These are phyloP conservation scores for Cicer chorassanicum DNA, from an alignment of 306 rosid genomes.

Conservation along the genomic window DNA sequence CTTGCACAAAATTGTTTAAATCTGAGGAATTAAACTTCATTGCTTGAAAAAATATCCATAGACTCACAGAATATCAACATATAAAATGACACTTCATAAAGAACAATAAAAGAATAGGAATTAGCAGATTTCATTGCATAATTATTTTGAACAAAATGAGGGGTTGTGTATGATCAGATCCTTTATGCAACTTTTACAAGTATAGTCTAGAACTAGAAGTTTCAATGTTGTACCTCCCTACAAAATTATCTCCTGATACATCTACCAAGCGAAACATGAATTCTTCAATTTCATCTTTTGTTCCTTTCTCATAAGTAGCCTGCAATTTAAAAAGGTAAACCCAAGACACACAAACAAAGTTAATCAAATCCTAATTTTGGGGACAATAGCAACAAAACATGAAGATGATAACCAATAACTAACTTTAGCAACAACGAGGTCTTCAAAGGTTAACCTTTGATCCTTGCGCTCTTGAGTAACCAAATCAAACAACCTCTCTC, in stretches of 20 bases:
- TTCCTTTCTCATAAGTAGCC: conserved; percentile 87
- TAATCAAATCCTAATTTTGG: conserved; percentile 14
- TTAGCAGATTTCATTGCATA: background rate
- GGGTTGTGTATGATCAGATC: background rate
- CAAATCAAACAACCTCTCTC: conserved; percentile 75
- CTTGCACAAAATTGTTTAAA: conserved; percentile 9
- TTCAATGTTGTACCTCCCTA: conserved; percentile 58
- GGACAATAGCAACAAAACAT: background rate
- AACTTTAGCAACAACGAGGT: conserved; percentile 86
- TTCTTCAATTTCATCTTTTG: conserved; percentile 78
- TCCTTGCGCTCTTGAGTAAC: conserved; percentile 80
- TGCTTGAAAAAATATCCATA: background rate
- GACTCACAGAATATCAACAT: background rate
- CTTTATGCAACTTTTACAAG: conserved; percentile 27
- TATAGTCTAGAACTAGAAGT: background rate
- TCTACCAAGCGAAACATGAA: conserved; percentile 72
- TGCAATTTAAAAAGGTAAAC: conserved; percentile 48
- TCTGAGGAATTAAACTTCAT: conserved; percentile 25
- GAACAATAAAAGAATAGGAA: conserved; percentile 7
- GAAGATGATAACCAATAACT: conserved; percentile 24
- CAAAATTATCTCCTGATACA: conserved; percentile 51
- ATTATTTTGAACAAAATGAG: conserved; percentile 10
- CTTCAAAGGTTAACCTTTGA: conserved; percentile 75
- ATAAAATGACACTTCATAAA: conserved; percentile 4
- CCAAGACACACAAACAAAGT: background rate